Evolutionary conservation across 148 eudicot genomes (phyloP), one percentile per base, ranked within the genome.

Genomic region (Agrostemma githago): DNA sequence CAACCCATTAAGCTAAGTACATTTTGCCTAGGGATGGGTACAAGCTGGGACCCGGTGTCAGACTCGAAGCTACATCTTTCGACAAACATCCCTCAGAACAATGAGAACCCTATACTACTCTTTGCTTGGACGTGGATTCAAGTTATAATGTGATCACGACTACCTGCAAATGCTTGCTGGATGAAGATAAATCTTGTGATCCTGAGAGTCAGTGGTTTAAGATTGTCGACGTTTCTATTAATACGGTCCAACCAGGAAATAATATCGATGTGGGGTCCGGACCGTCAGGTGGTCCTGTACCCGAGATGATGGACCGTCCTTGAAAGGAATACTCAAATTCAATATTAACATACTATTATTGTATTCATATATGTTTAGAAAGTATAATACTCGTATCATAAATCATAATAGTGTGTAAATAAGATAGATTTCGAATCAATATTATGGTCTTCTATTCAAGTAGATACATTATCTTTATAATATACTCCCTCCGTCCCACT

Each of bases 131-230:
- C 61, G 81, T 92, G 20, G 87, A 82, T 58, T 68, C 88, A 8
- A 62, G 73, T 40, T 83, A 85, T 61, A 64, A 63, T 5, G 62
- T 91, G 9, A 48, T 89, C 58, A 86, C 97, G 0, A 85, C 75
- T 42, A 72, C 61, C 0, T 94, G 97, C 77, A 87, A 87, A 68
- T 95, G 99, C 75, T 74, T 86, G n/a, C n/a, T n/a, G 58, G 80
- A 75, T 16, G 75, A 58, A 38, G 83, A 86, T 56, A 81, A 70
- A n/a, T 63, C 21, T 16, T 92, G 99, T 62, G 92, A 90, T 75
- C 97, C 97, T 34, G 86, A 68, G 20, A 86, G 85, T 60, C 97
- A 90, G 79, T 90, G 97, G 99, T 95, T 95, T 84, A 92, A 90
- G 75, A 78, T 94, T 69, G 81, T 89, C 53, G 82, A 89, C 73